Conservation (phyloP, 129 eudicot genomes). For the carrot (Daucus carota) region DH1_v3.0 NC_030389.2:23959501-23960000, state of each 20-base stretch:
- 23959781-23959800: constrained; percentile 52
- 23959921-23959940: constrained; percentile 45
- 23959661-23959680: constrained; percentile 50
- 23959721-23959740: constrained; percentile 85
- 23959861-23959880: background rate
- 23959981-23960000: constrained; percentile 59
- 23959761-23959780: constrained; percentile 68
- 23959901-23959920: constrained; percentile 26
- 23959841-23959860: background rate
- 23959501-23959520: constrained; percentile 47
- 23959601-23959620: constrained; percentile 65
- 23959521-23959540: background rate
- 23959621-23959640: constrained; percentile 52
- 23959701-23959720: constrained; percentile 77
- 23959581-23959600: background rate
- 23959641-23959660: constrained; percentile 55
- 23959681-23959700: constrained; percentile 57
- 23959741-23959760: constrained; percentile 80
- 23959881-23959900: background rate
- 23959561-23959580: background rate
- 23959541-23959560: background rate
- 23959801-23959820: constrained; percentile 88
- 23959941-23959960: constrained; percentile 94
- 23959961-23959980: constrained; percentile 68
- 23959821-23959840: constrained; percentile 66